These are phyloP conservation scores for Annona squamosa DNA, from an alignment of 164 flowering plant genomes.

Conservation along the genomic window DNA sequence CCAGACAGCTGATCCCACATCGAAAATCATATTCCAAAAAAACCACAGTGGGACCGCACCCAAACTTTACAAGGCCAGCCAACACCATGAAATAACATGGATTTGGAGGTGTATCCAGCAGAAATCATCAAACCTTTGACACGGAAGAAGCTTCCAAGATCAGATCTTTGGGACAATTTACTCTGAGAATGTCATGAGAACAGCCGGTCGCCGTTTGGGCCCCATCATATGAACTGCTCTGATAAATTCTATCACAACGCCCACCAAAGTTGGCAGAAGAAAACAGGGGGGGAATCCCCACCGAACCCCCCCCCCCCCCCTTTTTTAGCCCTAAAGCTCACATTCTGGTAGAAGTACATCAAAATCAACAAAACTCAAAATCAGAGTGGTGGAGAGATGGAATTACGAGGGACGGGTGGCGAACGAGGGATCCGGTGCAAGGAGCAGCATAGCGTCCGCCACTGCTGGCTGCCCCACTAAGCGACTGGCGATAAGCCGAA, in stretches of 20 bases:
- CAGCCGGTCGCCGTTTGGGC: background rate
- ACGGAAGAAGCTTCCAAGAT: background rate
- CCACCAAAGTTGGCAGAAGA: too few species aligned
- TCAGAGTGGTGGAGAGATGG: background rate
- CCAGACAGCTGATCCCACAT: background rate
- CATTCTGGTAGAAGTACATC: background rate
- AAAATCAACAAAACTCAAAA: background rate
- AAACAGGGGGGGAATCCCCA: background rate
- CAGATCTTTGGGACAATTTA: background rate
- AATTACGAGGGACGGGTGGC: constrained; percentile 61
- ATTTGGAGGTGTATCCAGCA: background rate
- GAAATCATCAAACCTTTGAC: background rate
- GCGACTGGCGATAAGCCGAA: constrained; percentile 29
- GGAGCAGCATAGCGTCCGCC: constrained; percentile 12
- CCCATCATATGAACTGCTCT: background rate
- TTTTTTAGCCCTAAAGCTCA: background rate
- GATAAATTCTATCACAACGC: background rate
- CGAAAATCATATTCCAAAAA: background rate
- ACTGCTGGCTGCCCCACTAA: constrained; percentile 1
- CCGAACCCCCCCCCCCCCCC: background rate
- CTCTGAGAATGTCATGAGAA: background rate
- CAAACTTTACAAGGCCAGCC: background rate
- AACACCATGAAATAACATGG: background rate
- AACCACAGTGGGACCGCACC: background rate
- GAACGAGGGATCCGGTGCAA: constrained; percentile 46